A percentile compares a stretch with the other conserved stretches of the same genome.
Conservation (phyloP, 2,329 filamentous ascomycete genomes). For the Aspergillus novofumigatus region DNA sequence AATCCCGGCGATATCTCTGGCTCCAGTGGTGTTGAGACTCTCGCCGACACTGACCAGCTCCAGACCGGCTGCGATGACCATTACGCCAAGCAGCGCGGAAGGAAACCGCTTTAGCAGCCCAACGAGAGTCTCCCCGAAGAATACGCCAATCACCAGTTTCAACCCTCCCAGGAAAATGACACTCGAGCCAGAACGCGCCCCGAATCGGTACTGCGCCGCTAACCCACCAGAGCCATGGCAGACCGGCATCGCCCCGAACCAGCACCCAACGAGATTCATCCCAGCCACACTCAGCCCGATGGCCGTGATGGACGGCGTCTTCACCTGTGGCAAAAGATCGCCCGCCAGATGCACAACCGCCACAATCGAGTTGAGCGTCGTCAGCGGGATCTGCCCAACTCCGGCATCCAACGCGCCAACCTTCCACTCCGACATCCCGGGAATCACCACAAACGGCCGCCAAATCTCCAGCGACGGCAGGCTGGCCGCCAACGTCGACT, state of each 20-base stretch:
- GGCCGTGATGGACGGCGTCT: constrained; percentile 66
- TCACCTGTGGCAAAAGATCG: constrained; percentile 68
- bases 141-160: constrained; percentile 71
- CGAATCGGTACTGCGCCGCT: constrained; percentile 87
- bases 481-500: constrained; percentile 23
- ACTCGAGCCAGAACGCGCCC: constrained; percentile 79
- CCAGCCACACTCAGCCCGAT: constrained; percentile 75
- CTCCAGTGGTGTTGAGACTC: constrained; percentile 71
- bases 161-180: constrained; percentile 72
- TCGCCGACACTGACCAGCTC: constrained; percentile 84
- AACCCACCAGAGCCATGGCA: constrained; percentile 91
- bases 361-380: constrained; percentile 86
- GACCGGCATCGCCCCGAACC: constrained; percentile 93
- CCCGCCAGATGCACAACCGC: constrained; percentile 75
- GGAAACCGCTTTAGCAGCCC: constrained; percentile 70
- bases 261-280: constrained; percentile 82
- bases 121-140: constrained; percentile 71
- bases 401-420: constrained; percentile 62
- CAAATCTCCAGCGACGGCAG: constrained; percentile 58
- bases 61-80: constrained; percentile 84
- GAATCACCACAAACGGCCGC: constrained; percentile 52
- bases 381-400: constrained; percentile 83
- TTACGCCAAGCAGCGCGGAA: constrained; percentile 70
- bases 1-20: constrained; percentile 51
- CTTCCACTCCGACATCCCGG: constrained; percentile 45